Base-by-base conservation (phyloP, 2,329 filamentous ascomycete genomes). In the Cercospora zeina region DNA sequence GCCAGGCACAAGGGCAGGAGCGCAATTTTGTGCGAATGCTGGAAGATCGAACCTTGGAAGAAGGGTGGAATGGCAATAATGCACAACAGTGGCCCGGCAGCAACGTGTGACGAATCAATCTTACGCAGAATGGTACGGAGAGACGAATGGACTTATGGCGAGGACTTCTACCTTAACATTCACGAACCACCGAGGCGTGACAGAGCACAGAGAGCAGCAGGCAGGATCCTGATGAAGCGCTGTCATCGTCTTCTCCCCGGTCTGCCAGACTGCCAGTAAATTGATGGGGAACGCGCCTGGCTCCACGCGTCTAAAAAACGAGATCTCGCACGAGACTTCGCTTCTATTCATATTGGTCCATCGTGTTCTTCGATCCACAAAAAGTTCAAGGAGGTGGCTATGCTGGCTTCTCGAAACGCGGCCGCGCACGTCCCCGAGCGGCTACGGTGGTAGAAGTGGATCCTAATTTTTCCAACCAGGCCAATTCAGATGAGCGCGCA, bases 21-120 rank as follows among this genome's bases (percentile, higher is more conserved):
- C 83, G 92, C 45, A 93, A 97, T 74, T 97, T 99, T 74, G 96
- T 99, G 70, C 87, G 95, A 59, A 97, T 90, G 65, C 81, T 99
- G 66, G 95, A 99, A 77, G 95, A 97, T 77, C 86, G 95, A 36
- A 97, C 93, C 1, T 80, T 97, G 60, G 93, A 96, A 76, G 93
- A 97, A 76, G 91, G 92, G 1, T 97, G 74, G 73, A 73, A 67
- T 45, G 69, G 71, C 19, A 67, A 68, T 5, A 67, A 59, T 56
- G 65, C 50, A 21, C 39, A 31, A 27, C 54, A 55, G 19, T 60
- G 58, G 58, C 50, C 58, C 3, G 58, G 58, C 13, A 54, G 58
- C 42, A 60, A 60, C 50, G 58, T 60, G 50, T 60, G 58, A 60
- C 30, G 37, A 55, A n/a, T n/a, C 11, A 42, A 19, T 19, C 30